Percentiles rank a stretch among this genome's conserved stretches.
These are phyloP conservation scores for Chaetoscypha palmicola DNA, from an alignment of 2,329 filamentous ascomycete species.

Conservation along the genomic window DNA sequence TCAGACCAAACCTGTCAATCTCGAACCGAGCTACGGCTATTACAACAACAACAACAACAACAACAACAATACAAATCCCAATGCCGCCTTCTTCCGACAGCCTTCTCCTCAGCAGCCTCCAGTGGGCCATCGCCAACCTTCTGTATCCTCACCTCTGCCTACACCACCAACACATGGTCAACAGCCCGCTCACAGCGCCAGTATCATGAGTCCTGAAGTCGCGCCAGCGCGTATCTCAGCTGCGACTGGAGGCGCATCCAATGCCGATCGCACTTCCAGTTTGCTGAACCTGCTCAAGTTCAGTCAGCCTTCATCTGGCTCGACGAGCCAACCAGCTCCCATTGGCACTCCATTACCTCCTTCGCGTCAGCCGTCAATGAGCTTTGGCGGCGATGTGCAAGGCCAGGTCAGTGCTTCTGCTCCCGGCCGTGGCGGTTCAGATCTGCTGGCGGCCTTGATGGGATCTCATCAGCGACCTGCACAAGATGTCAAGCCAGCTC, in stretches of 20 bases:
- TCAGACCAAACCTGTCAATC: conserved; percentile 23
- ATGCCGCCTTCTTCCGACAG: conserved; percentile 28
- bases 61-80: neutral
- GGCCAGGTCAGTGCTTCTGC: conserved; percentile 16
- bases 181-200: conserved; percentile 49
- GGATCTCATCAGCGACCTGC: conserved; percentile 22
- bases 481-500: conserved; percentile 23
- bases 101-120: conserved; percentile 17
- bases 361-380: conserved; percentile 24
- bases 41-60: conserved; percentile 23
- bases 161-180: conserved; percentile 47
- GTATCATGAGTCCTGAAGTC: conserved; percentile 47
- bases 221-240: conserved; percentile 37
- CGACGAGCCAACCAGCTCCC: conserved; percentile 21
- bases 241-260: conserved; percentile 28
- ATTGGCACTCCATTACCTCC: conserved; percentile 27
- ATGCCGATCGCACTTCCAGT: conserved; percentile 45
- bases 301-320: conserved; percentile 39
- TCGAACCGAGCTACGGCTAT: conserved; percentile 27
- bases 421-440: conserved; percentile 19
- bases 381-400: conserved; percentile 19
- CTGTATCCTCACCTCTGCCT: conserved; percentile 50
- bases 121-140: conserved; percentile 45
- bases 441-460: conserved; percentile 31
- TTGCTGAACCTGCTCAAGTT: conserved; percentile 61